Percentiles rank a stretch among this genome's conserved stretches.
Evolutionary conservation across 1,139 yeast species (phyloP).

Genomic region (Hemisphaericaspora subhashii): DNA sequence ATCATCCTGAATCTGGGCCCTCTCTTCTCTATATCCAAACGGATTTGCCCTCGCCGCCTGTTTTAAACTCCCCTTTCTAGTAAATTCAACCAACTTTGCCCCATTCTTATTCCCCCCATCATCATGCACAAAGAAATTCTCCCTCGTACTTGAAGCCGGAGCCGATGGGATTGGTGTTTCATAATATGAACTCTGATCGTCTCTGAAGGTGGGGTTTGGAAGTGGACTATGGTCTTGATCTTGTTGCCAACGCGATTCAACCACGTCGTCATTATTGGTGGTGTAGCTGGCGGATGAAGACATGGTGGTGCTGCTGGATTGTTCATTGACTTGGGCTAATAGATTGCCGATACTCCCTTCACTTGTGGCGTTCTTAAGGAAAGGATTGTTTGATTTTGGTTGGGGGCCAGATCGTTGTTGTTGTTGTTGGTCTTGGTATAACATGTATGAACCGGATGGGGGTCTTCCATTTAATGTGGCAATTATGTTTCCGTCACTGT

Average conservation of each 20-base stretch:
- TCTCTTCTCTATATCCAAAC: slow-evolving; percentile 29
- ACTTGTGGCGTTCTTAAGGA: slow-evolving; percentile 5
- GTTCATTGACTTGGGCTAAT: slow-evolving; percentile 23
- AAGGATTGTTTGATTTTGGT: background rate
- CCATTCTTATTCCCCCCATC: slow-evolving; percentile 14
- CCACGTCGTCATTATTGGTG: slow-evolving; percentile 2
- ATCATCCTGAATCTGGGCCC: slow-evolving; percentile 37
- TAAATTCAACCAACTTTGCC: slow-evolving; percentile 55
- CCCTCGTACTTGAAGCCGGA: background rate
- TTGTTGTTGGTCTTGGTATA: slow-evolving; percentile 6
- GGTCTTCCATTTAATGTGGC: slow-evolving; percentile 11
- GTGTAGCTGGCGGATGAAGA: slow-evolving; percentile 4
- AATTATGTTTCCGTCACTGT: slow-evolving; percentile 55
- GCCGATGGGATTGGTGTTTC: background rate
- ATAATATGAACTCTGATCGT: background rate
- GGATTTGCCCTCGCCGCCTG: slow-evolving; percentile 39
- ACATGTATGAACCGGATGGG: background rate
- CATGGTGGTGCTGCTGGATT: slow-evolving; percentile 1
- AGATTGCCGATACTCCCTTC: slow-evolving; percentile 22
- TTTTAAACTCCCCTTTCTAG: slow-evolving; percentile 47
- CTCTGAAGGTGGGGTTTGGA: background rate
- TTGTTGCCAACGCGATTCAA: background rate
- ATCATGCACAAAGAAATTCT: background rate
- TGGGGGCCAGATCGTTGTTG: no score
- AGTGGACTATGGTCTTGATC: background rate